Conservation (phyloP, 2,329 filamentous ascomycete species). For the Colletotrichum trifolii region DNA sequence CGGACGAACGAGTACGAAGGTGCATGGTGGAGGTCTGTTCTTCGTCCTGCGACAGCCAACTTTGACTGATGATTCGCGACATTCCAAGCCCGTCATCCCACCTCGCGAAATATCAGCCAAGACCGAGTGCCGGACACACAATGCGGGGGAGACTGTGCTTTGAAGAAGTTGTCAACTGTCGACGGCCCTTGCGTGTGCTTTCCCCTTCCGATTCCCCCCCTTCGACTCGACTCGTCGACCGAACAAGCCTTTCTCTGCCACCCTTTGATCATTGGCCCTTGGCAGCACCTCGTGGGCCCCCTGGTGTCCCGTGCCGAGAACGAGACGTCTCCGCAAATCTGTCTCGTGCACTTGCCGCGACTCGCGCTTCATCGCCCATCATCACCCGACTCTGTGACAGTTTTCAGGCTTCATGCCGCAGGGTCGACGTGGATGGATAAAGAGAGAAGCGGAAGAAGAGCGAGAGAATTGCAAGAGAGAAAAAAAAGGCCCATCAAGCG, state of each 20-base stretch:
- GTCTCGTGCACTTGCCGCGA: slow-evolving; percentile 30
- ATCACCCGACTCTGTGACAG: slow-evolving; percentile 18
- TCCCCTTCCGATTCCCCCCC: not conserved
- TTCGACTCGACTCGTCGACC: not conserved
- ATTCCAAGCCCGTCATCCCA: slow-evolving; percentile 15
- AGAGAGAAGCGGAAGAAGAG: not conserved
- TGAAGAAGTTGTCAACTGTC: not conserved
- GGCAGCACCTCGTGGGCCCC: no score
- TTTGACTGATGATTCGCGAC: slow-evolving; percentile 19
- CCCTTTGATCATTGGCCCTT: not conserved
- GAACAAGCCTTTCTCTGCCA: slow-evolving; percentile 16
- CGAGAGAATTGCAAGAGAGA: not conserved
- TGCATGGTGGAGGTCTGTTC: not conserved
- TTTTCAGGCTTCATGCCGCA: slow-evolving; percentile 16
- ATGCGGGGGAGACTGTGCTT: slow-evolving; percentile 24
- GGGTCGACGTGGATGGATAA: not conserved
- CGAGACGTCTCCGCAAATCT: slow-evolving; percentile 2
- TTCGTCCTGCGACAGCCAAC: slow-evolving; percentile 25
- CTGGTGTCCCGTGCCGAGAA: not conserved
- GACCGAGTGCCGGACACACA: not conserved
- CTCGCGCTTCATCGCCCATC: slow-evolving; percentile 3
- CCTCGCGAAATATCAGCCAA: slow-evolving; percentile 20
- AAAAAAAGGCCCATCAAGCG: not conserved
- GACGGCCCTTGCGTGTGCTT: not conserved
- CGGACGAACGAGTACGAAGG: no score